These are phyloP conservation scores for Calamus simplicifolius DNA, from an alignment of 176 grass and related monocot species.

Conservation along the genomic window DNA sequence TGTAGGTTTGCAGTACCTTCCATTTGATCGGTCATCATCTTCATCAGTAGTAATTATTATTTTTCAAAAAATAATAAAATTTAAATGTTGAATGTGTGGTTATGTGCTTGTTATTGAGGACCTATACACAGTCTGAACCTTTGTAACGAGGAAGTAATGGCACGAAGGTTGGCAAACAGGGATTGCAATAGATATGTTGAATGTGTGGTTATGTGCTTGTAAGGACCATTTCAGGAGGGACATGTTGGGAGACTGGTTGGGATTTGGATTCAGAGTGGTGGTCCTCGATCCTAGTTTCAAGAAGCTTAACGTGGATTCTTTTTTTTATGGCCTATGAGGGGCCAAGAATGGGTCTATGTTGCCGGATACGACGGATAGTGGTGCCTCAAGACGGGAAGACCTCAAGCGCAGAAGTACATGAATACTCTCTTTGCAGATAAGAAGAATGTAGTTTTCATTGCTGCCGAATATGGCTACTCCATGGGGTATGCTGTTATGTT, in stretches of 20 bases:
- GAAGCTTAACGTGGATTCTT: conserved; percentile 11
- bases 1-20: conserved; percentile 5
- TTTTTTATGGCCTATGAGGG: conserved; percentile 6
- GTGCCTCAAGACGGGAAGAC: not conserved
- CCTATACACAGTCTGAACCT: no score
- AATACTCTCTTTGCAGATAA: conserved; percentile 12
- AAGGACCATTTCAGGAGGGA: conserved; percentile 16
- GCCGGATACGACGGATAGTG: conserved; percentile 13
- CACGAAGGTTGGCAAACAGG: no score
- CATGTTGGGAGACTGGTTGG: conserved; percentile 3
- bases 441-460: conserved; percentile 19
- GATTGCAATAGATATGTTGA: no score
- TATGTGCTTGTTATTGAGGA: no score
- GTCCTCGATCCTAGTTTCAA: conserved; percentile 9
- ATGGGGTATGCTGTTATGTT: conserved; percentile 28
- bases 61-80: no score
- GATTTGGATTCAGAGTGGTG: conserved; percentile 16
- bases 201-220: not conserved
- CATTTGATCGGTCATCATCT: not conserved
- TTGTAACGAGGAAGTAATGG: no score
- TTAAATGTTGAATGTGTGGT: no score
- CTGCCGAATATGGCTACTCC: conserved; percentile 52
- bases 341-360: conserved; percentile 18
- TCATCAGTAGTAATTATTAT: no score
- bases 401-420: not conserved